Base-by-base conservation (phyloP, 2,329 filamentous ascomycete species). In the Arthrocladium fulminans region DNA sequence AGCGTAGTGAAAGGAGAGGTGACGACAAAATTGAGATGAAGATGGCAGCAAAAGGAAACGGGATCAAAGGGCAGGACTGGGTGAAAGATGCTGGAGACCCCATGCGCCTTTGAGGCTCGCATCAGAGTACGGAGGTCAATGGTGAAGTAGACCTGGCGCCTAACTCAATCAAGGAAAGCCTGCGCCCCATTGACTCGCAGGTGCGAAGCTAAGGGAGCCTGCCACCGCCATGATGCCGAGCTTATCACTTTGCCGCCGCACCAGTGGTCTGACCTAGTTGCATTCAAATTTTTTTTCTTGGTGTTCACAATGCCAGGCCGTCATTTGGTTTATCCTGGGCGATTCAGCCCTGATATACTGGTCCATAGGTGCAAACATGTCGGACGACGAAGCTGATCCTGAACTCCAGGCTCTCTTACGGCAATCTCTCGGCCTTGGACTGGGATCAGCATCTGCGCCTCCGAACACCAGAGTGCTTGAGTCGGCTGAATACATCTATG, bases 351-450 rank as follows among this genome's bases (percentile, higher is more conserved):
- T 29, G 29, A 12, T 5, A 37, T n/a, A 32, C 34, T 35, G 32
- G 13, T 15, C 32, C n/a, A 7, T 13, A 50, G 45, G 9, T 42
- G 45, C 42, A 53, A 70, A 42, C 58, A 94, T 94, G 86, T 94
- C 87, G 40, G 88, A 96, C 71, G 87, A 94, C 66, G 90, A 95
- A 66, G 83, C 84, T 41, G 90, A 96, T 62, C 83, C 79, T 34
- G 89, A 96, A 67, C 80, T 97, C 39, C 75, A 96, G 17, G 88
- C 83, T 57, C 81, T 96, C 17, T 77, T 97, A 12, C 83, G 88
- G 46, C 81, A 92, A 65, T 86, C 88, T 54, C 75, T 94, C 17
- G 78, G 78, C 38, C 68, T 84, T 46, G 78, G 80, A 47, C 76
- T 77, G 49, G 68, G 73, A 17, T 65, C 70, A 22, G 61, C 79